These are phyloP conservation scores for Zychaea mexicana DNA, from an alignment of 371 early-diverging fungal species.

Conservation along the genomic window DNA sequence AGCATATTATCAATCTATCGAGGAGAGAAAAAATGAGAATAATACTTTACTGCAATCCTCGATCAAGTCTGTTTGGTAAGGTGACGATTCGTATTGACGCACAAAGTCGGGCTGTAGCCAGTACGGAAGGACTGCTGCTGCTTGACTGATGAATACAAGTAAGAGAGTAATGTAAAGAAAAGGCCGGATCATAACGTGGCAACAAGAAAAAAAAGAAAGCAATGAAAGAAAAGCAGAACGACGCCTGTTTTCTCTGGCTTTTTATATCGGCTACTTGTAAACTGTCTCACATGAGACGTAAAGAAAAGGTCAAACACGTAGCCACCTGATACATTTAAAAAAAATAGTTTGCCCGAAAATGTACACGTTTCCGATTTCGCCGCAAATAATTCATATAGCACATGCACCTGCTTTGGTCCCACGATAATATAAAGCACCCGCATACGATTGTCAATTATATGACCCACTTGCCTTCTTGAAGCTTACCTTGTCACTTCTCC, in stretches of 20 bases:
- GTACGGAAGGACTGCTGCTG: background rate
- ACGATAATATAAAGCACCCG: no score
- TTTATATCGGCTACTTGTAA: background rate
- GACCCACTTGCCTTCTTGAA: no score
- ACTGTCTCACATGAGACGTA: background rate
- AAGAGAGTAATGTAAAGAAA: background rate
- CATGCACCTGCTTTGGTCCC: background rate
- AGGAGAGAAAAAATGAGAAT: background rate
- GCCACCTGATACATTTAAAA: background rate
- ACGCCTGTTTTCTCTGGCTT: background rate
- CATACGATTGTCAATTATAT: no score
- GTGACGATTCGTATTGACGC: constrained; percentile 1
- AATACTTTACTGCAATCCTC: constrained; percentile 15
- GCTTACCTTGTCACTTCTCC: no score
- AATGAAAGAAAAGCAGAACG: background rate
- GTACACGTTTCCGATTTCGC: background rate
- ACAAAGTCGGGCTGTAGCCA: background rate
- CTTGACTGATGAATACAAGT: background rate
- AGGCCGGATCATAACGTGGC: background rate
- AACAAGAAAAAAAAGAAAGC: background rate
- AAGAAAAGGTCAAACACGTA: background rate
- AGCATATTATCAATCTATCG: no score
- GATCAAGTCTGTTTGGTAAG: constrained; percentile 5
- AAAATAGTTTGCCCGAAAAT: background rate
- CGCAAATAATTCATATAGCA: background rate